Conservation (phyloP, 768 basidiomycete species). For the Serendipita sp. region DNA sequence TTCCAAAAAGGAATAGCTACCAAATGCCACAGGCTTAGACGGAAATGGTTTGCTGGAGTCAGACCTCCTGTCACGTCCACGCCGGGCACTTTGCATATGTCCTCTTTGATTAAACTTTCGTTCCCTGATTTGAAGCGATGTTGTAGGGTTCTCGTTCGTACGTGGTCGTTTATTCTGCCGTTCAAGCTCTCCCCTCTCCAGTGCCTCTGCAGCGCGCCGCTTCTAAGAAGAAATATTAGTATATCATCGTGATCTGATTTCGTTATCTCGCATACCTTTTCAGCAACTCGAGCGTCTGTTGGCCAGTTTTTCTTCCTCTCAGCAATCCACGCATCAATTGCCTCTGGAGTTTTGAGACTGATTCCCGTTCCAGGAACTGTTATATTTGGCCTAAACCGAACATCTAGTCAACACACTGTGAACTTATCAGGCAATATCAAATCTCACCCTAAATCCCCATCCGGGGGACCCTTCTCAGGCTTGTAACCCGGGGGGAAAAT, state of each 20-base stretch:
- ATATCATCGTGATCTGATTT: no score
- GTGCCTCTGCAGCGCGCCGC: slow-evolving; percentile 58
- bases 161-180: background rate
- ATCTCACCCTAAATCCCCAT: slow-evolving; percentile 59
- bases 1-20: no score
- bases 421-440: slow-evolving; percentile 5
- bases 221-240: slow-evolving; percentile 21
- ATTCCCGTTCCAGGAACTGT: slow-evolving; percentile 68
- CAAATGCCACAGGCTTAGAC: background rate
- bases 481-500: slow-evolving; percentile 66
- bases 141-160: slow-evolving; percentile 2
- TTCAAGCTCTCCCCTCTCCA: slow-evolving; percentile 50
- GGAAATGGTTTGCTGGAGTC: slow-evolving; percentile 4
- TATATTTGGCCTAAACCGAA: slow-evolving; percentile 39
- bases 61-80: slow-evolving; percentile 17
- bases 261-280: slow-evolving; percentile 32
- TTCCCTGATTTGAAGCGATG: background rate
- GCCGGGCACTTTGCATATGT: background rate
- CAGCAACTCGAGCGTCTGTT: slow-evolving; percentile 44
- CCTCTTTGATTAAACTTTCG: background rate
- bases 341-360: slow-evolving; percentile 63
- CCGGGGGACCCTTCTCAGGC: slow-evolving; percentile 24
- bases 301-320: slow-evolving; percentile 85
- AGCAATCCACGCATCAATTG: slow-evolving; percentile 68
- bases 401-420: background rate